Evolutionary conservation across 1,284 basidiomycete genomes (phyloP), one percentile per base, ranked within the genome.

Genomic region (Tremellales sp.): DNA sequence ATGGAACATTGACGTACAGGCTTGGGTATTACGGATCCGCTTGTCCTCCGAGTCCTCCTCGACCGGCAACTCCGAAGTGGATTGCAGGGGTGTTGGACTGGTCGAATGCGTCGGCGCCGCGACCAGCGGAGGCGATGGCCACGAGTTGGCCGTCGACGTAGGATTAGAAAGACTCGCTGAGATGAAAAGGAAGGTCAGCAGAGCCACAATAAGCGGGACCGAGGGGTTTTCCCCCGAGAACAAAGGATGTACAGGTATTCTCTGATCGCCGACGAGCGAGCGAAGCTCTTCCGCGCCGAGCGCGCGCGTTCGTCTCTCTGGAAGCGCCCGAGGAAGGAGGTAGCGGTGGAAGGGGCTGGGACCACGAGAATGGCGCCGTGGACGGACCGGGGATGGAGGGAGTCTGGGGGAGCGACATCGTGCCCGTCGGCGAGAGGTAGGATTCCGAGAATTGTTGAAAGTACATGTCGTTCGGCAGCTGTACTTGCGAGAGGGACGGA

Each of bases 21-120:
- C 62, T 13, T 57, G 46, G 4, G 62, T 65, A 44, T 65, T 65
- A 7, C 62, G 47, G 16, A 57, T 52, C 9, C 62, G 50, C 47
- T 65, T 65, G 31, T 65, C 60, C 43, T 65, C 62, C 1, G 37
- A 35, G 34, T 65, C 62, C 16, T 39, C 37, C 6, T 12, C 8
- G 8, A 25, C 22, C 18, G n/a, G 34, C 9, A 36, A 8, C 21
- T 6, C 27, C 6, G 37, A 39, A 39, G 18, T 21, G 37, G 22
- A 10, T 25, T 39, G 37, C 13, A 39, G 8, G 27, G 37, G 37
- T 39, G 37, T 21, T 9, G 27, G 27, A 18, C 8, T 8, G 34
- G 18, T 9, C 18, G 34, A 36, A 10, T 13, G 18, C 8, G 14
- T 19, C 22, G 34, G 16, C 10, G 29, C 29, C 16, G 16, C 29